Evolutionary conservation across 805 yeast genomes (phyloP), one percentile per base, ranked within the genome.

Genomic region (Hanseniaspora clermontiae): DNA sequence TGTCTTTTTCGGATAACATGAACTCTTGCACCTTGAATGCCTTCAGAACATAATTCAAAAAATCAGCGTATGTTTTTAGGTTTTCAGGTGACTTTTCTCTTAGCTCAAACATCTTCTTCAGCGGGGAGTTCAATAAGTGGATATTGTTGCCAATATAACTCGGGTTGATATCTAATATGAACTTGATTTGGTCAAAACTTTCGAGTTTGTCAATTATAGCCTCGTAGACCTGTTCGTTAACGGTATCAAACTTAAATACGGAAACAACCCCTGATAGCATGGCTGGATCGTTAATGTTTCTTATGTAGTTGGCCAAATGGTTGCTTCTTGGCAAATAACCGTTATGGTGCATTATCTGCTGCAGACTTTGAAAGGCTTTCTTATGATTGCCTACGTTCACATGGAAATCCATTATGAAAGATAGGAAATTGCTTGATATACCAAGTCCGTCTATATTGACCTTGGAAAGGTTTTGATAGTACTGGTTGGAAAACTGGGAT

Each of bases 121-220:
- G 24, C 14, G 43, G 7, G 14, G 15, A 5, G 5, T 15, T n/a
- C 31, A 45, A n/a, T 5, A 43, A 27, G 3, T 15, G 15, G 7
- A 38, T 27, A 27, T 43, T 34, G 9, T 19, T 36, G 17, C 31
- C 17, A 1, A 52, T 20, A n/a, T 14, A 49, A 4, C 14, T 39
- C 24, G 56, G 56, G 14, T 52, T 52, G 17, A 52, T 45, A 10
- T 45, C 47, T 52, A 47, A 20, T 17, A 52, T 52, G 32, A 45
- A 52, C 24, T 52, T 52, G 12, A 52, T 29, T 39, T 52, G 31
- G 17, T 52, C 56, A 45, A 20, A 52, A 27, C 49, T 37, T 15
- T 29, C 42, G 7, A 45, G 11, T 12, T 52, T 43, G 12, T 52
- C 34, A 14, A 52, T n/a, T 14, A 52, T 38, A 14, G 38, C 29